A percentile compares a stretch with the other conserved stretches of the same genome.
Evolutionary conservation across 2,329 filamentous ascomycete species (phyloP).

Genomic region (Cercospora sojina): DNA sequence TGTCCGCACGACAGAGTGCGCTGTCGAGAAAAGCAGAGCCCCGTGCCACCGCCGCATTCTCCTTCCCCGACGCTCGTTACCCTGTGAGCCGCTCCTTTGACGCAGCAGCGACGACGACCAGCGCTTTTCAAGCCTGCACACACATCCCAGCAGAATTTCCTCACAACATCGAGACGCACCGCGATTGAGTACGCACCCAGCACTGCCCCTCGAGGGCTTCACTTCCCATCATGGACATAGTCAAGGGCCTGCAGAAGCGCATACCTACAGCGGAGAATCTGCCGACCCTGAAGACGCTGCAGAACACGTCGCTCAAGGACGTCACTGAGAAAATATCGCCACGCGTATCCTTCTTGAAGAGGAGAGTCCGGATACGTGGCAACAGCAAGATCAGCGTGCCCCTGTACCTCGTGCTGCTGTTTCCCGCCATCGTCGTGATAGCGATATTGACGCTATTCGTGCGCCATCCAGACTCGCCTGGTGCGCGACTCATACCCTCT

Average conservation of each 20-base stretch:
- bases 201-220: constrained; percentile 25
- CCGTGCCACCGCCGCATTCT: constrained; percentile 7
- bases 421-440: constrained; percentile 86
- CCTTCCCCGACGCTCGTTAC: constrained; percentile 25
- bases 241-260: constrained; percentile 47
- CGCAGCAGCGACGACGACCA: constrained; percentile 11
- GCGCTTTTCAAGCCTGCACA: background rate
- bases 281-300: constrained; percentile 46
- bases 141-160: background rate
- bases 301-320: constrained; percentile 38
- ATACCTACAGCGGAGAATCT: constrained; percentile 46
- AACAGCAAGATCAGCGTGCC: constrained; percentile 93
- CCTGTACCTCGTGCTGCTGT: constrained; percentile 85
- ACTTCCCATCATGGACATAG: constrained; percentile 42
- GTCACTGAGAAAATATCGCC: constrained; percentile 47
- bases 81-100: constrained; percentile 1
- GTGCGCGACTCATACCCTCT: constrained; percentile 80
- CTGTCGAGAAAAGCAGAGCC: background rate
- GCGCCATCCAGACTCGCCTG: constrained; percentile 79
- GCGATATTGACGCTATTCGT: constrained; percentile 88
- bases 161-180: background rate
- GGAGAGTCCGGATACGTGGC: constrained; percentile 82
- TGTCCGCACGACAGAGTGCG: background rate
- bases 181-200: constrained; percentile 22
- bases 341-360: constrained; percentile 75